phyloP scores from a whole-genome alignment of 2,329 filamentous ascomycete species.

The Helotiales sp. region DNA sequence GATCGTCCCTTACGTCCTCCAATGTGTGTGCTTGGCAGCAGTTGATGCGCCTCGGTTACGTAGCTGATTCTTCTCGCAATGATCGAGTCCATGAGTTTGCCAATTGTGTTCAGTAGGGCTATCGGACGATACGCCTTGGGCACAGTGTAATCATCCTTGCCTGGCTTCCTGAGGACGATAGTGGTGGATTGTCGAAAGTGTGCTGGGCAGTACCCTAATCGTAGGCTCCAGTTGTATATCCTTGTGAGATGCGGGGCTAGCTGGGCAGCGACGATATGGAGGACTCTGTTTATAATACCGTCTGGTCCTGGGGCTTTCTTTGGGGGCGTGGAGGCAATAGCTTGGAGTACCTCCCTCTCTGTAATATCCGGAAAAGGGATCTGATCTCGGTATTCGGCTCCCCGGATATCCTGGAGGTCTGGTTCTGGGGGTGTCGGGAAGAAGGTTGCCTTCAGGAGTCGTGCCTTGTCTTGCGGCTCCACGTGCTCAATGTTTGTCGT shows the following conservation, averaged over 20 bases:
- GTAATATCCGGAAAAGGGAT: conserved; percentile 24
- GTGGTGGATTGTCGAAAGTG: conserved; percentile 26
- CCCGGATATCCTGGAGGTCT: conserved; percentile 27
- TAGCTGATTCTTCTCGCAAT: conserved; percentile 18
- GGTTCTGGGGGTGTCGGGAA: conserved; percentile 25
- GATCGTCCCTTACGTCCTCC: conserved; percentile 38
- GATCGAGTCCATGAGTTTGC: conserved; percentile 20
- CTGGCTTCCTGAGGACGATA: conserved; percentile 22
- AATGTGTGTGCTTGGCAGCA: conserved; percentile 39
- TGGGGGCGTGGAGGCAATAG: conserved; percentile 16
- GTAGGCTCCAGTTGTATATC: conserved; percentile 30
- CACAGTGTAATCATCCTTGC: conserved; percentile 24
- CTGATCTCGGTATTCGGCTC: conserved; percentile 14
- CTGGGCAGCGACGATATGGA: conserved; percentile 16
- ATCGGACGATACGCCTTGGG: conserved; percentile 19
- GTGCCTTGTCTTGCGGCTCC: conserved; percentile 2
- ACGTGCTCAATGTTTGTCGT: too few relatives aligned
- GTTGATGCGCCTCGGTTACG: conserved; percentile 8
- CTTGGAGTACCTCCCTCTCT: conserved; percentile 22
- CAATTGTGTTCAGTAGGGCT: conserved; percentile 25
- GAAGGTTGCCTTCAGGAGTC: conserved; percentile 15
- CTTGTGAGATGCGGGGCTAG: conserved; percentile 22
- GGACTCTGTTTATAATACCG: conserved; percentile 27
- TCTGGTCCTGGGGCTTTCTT: conserved; percentile 31
- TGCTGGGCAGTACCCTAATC: conserved; percentile 20